Percentiles rank a stretch among this genome's conserved stretches.
These are phyloP conservation scores for Butyriboletus loyo DNA, from an alignment of 768 basidiomycete genomes.

Conservation along the genomic window DNA sequence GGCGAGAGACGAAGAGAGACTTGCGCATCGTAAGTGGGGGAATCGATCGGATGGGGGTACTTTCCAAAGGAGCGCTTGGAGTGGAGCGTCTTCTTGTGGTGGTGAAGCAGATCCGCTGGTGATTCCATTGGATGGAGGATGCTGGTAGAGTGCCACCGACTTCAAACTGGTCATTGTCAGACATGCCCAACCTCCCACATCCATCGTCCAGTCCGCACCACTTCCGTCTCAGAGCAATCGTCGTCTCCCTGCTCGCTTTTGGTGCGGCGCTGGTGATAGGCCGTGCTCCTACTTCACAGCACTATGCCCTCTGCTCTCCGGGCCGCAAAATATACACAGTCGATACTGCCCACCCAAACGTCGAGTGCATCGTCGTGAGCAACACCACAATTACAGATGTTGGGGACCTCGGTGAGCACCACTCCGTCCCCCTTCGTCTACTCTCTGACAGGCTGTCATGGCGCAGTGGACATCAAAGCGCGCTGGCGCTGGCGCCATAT, in stretches of 20 bases:
- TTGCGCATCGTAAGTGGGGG: constrained; percentile 76
- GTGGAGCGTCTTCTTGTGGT: constrained; percentile 35
- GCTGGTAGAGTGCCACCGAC: not conserved
- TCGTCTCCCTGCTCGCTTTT: constrained; percentile 8
- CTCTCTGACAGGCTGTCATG: not conserved
- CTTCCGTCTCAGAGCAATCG: not conserved
- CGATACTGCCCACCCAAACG: constrained; percentile 46
- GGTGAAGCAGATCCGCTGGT: constrained; percentile 23
- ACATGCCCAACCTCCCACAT: no score
- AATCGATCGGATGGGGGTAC: constrained; percentile 58
- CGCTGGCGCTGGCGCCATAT: constrained; percentile 21
- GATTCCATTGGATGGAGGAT: constrained; percentile 18
- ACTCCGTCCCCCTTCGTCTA: not conserved
- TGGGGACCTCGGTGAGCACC: constrained; percentile 46
- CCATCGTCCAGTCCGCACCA: not conserved
- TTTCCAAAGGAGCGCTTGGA: constrained; percentile 69
- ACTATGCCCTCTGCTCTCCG: constrained; percentile 60
- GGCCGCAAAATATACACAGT: constrained; percentile 66
- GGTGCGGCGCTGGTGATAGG: not conserved
- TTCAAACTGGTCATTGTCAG: no score
- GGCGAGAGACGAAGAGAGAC: constrained; percentile 16
- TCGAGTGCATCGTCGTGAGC: constrained; percentile 60
- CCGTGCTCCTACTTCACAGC: not conserved
- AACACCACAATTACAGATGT: constrained; percentile 44
- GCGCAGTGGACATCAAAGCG: constrained; percentile 21